Conservation (phyloP, 208 protist genomes). For the Crithidia bombi region DNA sequence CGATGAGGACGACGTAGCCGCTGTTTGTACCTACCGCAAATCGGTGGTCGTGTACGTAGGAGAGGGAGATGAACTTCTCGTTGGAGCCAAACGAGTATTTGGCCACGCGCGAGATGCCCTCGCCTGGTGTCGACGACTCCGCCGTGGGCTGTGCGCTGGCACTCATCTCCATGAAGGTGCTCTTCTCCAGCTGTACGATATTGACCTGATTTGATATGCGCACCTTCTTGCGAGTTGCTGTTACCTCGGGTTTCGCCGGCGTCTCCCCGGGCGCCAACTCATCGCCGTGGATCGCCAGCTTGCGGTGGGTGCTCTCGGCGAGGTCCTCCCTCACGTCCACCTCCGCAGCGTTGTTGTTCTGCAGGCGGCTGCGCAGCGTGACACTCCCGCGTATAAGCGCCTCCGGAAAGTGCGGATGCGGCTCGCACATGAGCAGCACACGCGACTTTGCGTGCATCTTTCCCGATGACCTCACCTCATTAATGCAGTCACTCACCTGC, state of each 20-base stretch:
- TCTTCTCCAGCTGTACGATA: constrained; percentile 89
- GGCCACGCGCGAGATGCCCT: constrained; percentile 76
- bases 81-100: constrained; percentile 86
- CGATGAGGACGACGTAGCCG: constrained; percentile 89
- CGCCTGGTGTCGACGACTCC: constrained; percentile 54
- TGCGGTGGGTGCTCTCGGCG: constrained; percentile 60
- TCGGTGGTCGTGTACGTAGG: constrained; percentile 75
- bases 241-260: constrained; percentile 55
- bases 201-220: constrained; percentile 88
- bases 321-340: constrained; percentile 71
- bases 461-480: constrained; percentile 44
- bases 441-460: constrained; percentile 67
- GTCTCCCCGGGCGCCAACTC: constrained; percentile 33
- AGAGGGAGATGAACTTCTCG: constrained; percentile 91
- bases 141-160: constrained; percentile 58
- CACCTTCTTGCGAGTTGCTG: constrained; percentile 60
- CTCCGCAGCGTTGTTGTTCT: constrained; percentile 59
- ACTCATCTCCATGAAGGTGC: constrained; percentile 89
- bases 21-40: constrained; percentile 90
- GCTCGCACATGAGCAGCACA: constrained; percentile 91
- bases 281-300: constrained; percentile 57
- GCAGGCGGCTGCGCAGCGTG: constrained; percentile 80
- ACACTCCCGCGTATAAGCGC: constrained; percentile 73
- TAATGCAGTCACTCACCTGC: constrained; percentile 79
- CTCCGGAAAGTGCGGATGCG: constrained; percentile 90